Evolutionary conservation across 148 eudicot species (phyloP).

Genomic region (Rhododendron simsii): DNA sequence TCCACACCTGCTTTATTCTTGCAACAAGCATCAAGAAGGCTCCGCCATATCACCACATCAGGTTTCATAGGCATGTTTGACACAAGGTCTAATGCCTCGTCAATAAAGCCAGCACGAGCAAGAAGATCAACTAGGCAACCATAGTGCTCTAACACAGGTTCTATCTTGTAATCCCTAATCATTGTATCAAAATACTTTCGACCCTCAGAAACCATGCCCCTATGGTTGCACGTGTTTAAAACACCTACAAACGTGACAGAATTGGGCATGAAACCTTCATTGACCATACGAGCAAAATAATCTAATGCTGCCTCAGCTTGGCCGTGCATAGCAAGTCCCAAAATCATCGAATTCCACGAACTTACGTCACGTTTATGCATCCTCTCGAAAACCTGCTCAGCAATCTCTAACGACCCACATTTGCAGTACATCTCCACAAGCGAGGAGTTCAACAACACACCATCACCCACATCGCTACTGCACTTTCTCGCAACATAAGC

Average conservation of each 20-base stretch:
- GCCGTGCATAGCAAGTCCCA: constrained; percentile 67
- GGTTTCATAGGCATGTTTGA: constrained; percentile 72
- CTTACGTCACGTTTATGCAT: constrained; percentile 51
- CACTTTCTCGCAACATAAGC: constrained; percentile 47
- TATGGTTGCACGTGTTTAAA: constrained; percentile 66
- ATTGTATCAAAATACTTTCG: constrained; percentile 49
- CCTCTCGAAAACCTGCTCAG: constrained; percentile 48
- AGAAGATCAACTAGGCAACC: constrained; percentile 78
- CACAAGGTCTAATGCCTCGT: constrained; percentile 54
- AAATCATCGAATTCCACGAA: constrained; percentile 72
- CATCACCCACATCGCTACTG: constrained; percentile 15
- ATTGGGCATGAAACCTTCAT: constrained; percentile 43
- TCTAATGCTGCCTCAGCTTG: constrained; percentile 40
- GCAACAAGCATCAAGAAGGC: constrained; percentile 71
- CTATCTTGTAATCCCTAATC: constrained; percentile 46
- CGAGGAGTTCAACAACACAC: constrained; percentile 47
- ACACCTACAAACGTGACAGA: constrained; percentile 69
- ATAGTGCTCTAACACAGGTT: constrained; percentile 69
- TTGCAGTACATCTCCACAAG: constrained; percentile 74
- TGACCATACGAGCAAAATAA: constrained; percentile 42
- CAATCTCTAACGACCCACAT: constrained; percentile 58
- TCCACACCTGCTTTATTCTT: constrained; percentile 49
- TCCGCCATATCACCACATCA: constrained; percentile 72
- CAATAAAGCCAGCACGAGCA: constrained; percentile 61
- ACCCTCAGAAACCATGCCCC: constrained; percentile 58